Evolutionary conservation across 257 asterid species (phyloP).

Genomic region (Petrea volubilis): DNA sequence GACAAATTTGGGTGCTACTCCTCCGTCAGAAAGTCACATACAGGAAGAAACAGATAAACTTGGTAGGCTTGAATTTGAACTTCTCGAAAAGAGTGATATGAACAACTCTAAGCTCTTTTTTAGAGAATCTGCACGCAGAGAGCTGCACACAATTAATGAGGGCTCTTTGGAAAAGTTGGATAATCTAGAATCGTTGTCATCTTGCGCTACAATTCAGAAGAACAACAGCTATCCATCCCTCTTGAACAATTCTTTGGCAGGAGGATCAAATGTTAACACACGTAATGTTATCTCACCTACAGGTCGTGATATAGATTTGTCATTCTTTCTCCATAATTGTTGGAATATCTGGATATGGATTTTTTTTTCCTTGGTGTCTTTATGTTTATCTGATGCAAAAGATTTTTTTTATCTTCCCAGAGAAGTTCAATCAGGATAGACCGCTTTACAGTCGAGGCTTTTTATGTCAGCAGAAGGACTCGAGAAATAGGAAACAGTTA

Average conservation of each 20-base stretch:
- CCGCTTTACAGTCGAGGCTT: slow-evolving; percentile 38
- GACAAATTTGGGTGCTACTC: slow-evolving; percentile 28
- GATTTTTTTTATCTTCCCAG: slow-evolving; percentile 38
- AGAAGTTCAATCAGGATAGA: slow-evolving; percentile 40
- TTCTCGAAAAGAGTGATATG: slow-evolving; percentile 29
- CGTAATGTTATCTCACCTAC: slow-evolving; percentile 33
- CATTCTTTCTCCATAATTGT: slow-evolving; percentile 14
- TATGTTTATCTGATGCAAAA: slow-evolving; percentile 28
- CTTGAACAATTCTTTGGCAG: slow-evolving; percentile 33
- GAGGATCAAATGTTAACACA: slow-evolving; percentile 42
- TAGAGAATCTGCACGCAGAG: slow-evolving; percentile 53
- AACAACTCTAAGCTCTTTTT: slow-evolving; percentile 36
- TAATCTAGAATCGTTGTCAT: slow-evolving; percentile 41
- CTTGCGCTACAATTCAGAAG: slow-evolving; percentile 43
- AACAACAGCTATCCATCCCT: slow-evolving; percentile 30
- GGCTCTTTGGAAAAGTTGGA: slow-evolving; percentile 56
- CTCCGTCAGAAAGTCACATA: slow-evolving; percentile 35
- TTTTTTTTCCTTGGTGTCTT: not conserved
- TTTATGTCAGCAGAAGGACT: slow-evolving; percentile 44
- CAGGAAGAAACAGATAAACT: slow-evolving; percentile 36
- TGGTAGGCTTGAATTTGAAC: slow-evolving; percentile 33
- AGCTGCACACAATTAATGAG: slow-evolving; percentile 63
- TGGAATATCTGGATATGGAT: slow-evolving; percentile 20
- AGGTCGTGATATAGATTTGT: slow-evolving; percentile 40
- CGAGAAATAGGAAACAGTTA: slow-evolving; percentile 40